Base-by-base conservation (phyloP, 2,329 filamentous ascomycete genomes). In the Aureobasidium sp. region DNA sequence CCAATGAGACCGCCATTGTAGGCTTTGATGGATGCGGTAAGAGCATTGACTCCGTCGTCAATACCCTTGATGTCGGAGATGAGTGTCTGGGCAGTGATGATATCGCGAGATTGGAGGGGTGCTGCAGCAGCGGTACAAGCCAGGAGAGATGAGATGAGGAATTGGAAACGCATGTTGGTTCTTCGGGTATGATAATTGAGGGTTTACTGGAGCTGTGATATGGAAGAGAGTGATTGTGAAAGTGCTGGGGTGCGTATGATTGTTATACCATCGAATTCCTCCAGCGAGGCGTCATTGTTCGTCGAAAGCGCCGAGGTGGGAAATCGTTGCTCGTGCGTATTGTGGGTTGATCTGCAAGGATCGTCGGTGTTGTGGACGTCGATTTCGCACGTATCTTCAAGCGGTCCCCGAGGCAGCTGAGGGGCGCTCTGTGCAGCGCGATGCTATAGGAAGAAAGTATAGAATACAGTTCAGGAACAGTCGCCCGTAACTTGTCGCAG, bases 41-140 rank as follows among this genome's bases (percentile, higher is more conserved):
- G 55, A 44, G 62, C 65, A 27, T 66, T 44, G 10, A 67, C 63
- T 30, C 64, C 66, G 21, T 49, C 44, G 59, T 67, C 36, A 45
- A 68, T 68, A 61, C 63, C 63, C 25, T 57, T 55, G 42, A 68
- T 62, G 42, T 67, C 65, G 48, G 58, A 59, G 59, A 66, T 64
- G 29, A 67, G 61, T 16, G 59, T 63, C 27, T 62, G 52, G n/a
- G 65, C 62, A 1, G 64, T 67, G 42, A 67, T 65, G 44, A 67
- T 37, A 16, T 61, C 64, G 53, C 59, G 62, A 30, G 53, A 27
- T 16, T 57, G 53, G 8, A 57, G 41, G 3, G 42, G 41, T 41
- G 53, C 39, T 45, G 53, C 53, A 5, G 37, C 8, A 6, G 27
- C 50, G n/a, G 44, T 48, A 13, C 55, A 59, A 2, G 44, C 39